Base-by-base conservation (phyloP, 108 stramenopile genomes). In the Pseudonitzschia pungens region DNA sequence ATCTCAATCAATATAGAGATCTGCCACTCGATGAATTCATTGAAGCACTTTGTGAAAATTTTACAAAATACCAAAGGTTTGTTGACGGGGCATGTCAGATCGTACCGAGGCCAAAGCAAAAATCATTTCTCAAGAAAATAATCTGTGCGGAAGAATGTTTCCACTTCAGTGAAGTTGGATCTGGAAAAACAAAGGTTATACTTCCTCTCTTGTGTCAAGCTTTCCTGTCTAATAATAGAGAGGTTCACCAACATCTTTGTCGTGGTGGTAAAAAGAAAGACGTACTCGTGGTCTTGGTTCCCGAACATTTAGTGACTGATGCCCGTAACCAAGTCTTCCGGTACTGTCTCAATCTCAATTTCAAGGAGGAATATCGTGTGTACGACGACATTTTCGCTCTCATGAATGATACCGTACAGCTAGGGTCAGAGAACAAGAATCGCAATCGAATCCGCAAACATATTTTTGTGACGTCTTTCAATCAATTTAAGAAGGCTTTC, bases 371-470 rank as follows among this genome's bases (percentile, higher is more conserved):
- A 28, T 77, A 77, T 42, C 62, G 76, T 27, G 70, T 77, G 1
- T 77, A 71, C 42, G 76, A 77, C 42, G 76, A 77, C 63, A 77
- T 77, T 36, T 71, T 77, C 53, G 76, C 76, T 15, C 76, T 77
- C 53, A 65, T 71, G 70, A 69, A 77, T 24, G 52, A 53, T 14
- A 65, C 44, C 55, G 76, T 77, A 9, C 68, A 71, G 40, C 11
- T 77, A 16, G 69, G 60, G 15, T 31, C 41, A 45, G 54, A 27
- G 51, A 52, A 27, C 51, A 62, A 7, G 5, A 33, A n/a, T 29
- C 60, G 33, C 42, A 77, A 77, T 28, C 32, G 36, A 33, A 62
- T 62, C 60, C 31, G 18, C 45, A 77, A 77, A 56, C 50, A 71
- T 6, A 77, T 77, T 9, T 70, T 77, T 40, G 70, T 77, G 18